These are phyloP conservation scores for Dactylis glomerata DNA, from an alignment of 176 grass and related monocot species.

Conservation along the genomic window DNA sequence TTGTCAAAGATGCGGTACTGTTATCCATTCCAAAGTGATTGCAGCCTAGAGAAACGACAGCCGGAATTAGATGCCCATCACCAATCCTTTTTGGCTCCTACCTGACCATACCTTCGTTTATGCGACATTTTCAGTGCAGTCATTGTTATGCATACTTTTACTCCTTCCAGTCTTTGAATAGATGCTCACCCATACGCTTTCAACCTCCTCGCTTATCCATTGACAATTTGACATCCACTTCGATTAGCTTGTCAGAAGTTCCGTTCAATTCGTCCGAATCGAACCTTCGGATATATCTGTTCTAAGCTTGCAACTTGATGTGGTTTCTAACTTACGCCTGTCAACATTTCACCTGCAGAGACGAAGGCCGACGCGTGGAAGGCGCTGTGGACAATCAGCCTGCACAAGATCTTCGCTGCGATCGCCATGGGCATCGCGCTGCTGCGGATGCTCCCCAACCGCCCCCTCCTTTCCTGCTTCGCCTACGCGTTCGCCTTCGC, in stretches of 20 bases:
- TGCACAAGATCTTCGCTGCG: conserved; percentile 96
- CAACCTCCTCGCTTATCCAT: neutral
- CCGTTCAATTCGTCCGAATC: neutral
- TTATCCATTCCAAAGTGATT: neutral
- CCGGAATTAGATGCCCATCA: neutral
- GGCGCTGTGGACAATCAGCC: conserved; percentile 92
- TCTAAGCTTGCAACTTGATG: neutral
- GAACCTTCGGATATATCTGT: neutral
- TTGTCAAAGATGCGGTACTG: neutral
- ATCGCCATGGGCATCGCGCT: conserved; percentile 95
- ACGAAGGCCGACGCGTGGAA: conserved; percentile 91
- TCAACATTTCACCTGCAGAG: conserved; percentile 40
- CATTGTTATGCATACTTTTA: conserved; percentile 26
- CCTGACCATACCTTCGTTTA: neutral
- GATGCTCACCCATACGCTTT: neutral
- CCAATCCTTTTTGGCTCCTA: neutral
- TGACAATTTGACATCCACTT: neutral
- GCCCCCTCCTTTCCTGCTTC: conserved; percentile 67
- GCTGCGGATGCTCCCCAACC: conserved; percentile 74
- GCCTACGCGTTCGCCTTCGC: conserved; percentile 85
- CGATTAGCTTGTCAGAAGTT: neutral
- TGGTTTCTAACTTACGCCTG: neutral
- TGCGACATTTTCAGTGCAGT: conserved; percentile 20
- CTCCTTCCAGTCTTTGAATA: neutral
- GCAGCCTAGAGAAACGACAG: neutral